These are phyloP conservation scores for Carnegiea gigantea DNA, from an alignment of 179 eudicot species.

Conservation along the genomic window DNA sequence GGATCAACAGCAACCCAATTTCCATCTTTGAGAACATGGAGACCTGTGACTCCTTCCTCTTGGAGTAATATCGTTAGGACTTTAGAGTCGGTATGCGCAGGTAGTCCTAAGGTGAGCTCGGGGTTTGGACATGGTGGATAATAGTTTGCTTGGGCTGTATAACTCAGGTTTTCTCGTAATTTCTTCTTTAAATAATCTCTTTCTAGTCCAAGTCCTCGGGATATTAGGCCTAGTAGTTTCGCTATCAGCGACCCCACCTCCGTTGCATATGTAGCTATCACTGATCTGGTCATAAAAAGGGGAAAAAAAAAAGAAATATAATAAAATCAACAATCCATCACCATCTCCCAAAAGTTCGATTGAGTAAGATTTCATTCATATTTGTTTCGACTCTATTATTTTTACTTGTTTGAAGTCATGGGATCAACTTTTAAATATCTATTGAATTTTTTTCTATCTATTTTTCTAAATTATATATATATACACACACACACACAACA, in stretches of 20 bases:
- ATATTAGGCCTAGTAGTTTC: slow-evolving; percentile 34
- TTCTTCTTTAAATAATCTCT: slow-evolving; percentile 24
- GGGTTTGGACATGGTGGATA: slow-evolving; percentile 19
- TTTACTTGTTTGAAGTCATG: too few species aligned
- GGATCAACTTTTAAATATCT: too few species aligned
- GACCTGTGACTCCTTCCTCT: slow-evolving; percentile 26
- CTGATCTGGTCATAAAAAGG: neutral
- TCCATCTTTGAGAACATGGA: slow-evolving; percentile 33
- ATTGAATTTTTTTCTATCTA: too few species aligned
- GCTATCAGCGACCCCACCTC: slow-evolving; percentile 26
- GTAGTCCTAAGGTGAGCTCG: neutral
- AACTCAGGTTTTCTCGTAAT: neutral
- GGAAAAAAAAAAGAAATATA: too few species aligned
- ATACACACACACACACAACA: too few species aligned
- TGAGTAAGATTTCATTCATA: too few species aligned
- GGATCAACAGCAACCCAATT: slow-evolving; percentile 34
- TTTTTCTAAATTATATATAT: too few species aligned
- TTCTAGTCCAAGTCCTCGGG: slow-evolving; percentile 40
- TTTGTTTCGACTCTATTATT: too few species aligned
- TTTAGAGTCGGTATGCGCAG: slow-evolving; percentile 32
- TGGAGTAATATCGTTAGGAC: slow-evolving; percentile 34
- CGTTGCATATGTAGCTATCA: slow-evolving; percentile 18
- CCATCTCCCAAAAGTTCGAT: too few species aligned
- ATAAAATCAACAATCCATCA: too few species aligned
- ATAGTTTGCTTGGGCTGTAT: too few species aligned